Evolutionary conservation across 1,284 basidiomycete species (phyloP).

Genomic region (Microbotryum scabiosae): DNA sequence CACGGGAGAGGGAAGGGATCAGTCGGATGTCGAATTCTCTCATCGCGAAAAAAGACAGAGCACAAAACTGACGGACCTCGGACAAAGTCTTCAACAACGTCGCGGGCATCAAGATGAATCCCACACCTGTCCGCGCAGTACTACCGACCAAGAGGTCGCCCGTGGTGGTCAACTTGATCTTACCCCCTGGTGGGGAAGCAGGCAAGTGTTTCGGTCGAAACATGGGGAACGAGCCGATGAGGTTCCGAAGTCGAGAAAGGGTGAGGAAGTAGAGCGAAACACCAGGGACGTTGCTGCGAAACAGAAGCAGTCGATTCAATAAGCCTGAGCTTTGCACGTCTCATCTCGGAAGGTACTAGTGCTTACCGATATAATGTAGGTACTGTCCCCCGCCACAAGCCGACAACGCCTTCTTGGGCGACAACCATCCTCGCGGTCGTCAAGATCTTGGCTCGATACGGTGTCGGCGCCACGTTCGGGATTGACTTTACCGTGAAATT

Average conservation of each 20-base stretch:
- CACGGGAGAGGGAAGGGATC: neutral
- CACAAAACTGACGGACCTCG: constrained; percentile 58
- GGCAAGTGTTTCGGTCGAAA: constrained; percentile 7
- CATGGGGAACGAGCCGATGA: constrained; percentile 35
- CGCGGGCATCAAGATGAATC: constrained; percentile 83
- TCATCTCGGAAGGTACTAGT: too few relatives aligned
- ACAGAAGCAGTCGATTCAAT: neutral
- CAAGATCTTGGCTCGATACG: constrained; percentile 11
- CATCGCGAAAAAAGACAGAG: neutral
- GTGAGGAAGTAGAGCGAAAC: constrained; percentile 87
- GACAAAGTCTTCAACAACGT: constrained; percentile 91
- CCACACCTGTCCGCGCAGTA: constrained; percentile 71
- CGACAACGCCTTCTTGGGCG: constrained; percentile 41
- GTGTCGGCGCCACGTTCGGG: neutral
- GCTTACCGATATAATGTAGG: constrained; percentile 65
- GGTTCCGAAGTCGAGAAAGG: constrained; percentile 63
- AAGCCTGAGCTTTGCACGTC: constrained; percentile 7
- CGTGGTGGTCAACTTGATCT: constrained; percentile 34
- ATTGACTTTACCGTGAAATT: neutral
- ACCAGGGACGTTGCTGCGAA: constrained; percentile 74
- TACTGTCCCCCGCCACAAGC: constrained; percentile 67
- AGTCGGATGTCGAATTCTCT: too few relatives aligned
- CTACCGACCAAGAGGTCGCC: constrained; percentile 90
- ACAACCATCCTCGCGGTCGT: constrained; percentile 38
- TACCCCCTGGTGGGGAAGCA: constrained; percentile 8